Percentiles rank a stretch among this genome's conserved stretches.
These are phyloP conservation scores for Lasiosphaeris hirsuta DNA, from an alignment of 495 filamentous ascomycete species.

Conservation along the genomic window DNA sequence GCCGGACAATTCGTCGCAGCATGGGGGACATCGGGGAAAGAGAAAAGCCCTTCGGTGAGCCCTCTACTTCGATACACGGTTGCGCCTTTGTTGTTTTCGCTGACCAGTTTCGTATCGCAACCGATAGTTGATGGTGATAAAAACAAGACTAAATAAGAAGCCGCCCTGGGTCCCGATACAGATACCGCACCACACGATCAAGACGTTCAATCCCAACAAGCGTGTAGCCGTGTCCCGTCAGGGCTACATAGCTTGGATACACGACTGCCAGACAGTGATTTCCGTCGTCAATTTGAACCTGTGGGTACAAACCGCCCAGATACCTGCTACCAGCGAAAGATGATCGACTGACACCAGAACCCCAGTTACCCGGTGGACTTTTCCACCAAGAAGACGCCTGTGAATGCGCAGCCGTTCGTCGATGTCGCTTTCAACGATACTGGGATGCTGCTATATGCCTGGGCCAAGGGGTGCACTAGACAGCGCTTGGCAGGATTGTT, in stretches of 20 bases:
- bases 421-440: slow-evolving; percentile 8
- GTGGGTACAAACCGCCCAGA: neutral
- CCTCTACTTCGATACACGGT: no score
- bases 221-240: slow-evolving; percentile 2
- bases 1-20: neutral
- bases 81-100: no score
- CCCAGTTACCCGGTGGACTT: no score
- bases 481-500: neutral
- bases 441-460: slow-evolving; percentile 1
- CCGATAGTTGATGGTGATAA: neutral
- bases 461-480: slow-evolving; percentile 2
- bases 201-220: neutral
- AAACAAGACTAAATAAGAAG: neutral
- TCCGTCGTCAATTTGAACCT: neutral
- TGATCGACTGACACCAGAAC: neutral
- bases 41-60: no score
- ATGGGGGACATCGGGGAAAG: neutral
- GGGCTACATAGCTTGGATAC: slow-evolving; percentile 2
- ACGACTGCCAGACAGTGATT: neutral
- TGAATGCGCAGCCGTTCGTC: neutral
- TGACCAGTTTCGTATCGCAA: no score
- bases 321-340: neutral
- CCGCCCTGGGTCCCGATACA: neutral
- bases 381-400: neutral
- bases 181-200: neutral